Percentiles rank a stretch among this genome's conserved stretches.
These are phyloP conservation scores for Aspergillus bridgeri DNA, from an alignment of 495 filamentous ascomycete genomes.

Conservation along the genomic window DNA sequence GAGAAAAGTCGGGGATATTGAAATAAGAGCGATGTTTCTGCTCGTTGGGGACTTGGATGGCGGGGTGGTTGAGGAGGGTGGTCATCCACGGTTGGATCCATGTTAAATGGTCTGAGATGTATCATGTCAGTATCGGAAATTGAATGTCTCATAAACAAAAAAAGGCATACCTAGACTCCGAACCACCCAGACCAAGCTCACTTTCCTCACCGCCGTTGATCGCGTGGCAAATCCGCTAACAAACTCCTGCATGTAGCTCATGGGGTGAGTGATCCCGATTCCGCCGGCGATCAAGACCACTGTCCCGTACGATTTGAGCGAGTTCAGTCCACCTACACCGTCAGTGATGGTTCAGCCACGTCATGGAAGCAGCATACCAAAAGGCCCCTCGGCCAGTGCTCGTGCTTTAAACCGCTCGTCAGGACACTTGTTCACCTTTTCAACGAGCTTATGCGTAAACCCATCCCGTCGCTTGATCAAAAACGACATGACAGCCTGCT, in stretches of 20 bases:
- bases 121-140: neutral
- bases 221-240: constrained; percentile 37
- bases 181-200: constrained; percentile 41
- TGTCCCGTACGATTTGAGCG: constrained; percentile 51
- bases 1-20: constrained; percentile 27
- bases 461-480: constrained; percentile 53
- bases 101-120: constrained; percentile 36
- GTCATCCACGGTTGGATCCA: constrained; percentile 48
- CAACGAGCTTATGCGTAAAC: constrained; percentile 50
- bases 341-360: neutral
- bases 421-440: constrained; percentile 37
- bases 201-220: constrained; percentile 41
- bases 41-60: constrained; percentile 19
- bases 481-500: constrained; percentile 46
- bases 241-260: constrained; percentile 51
- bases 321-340: constrained; percentile 44
- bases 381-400: constrained; percentile 55
- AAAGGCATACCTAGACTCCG: constrained; percentile 40
- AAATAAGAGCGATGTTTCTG: constrained; percentile 30
- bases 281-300: constrained; percentile 55
- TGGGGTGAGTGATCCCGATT: constrained; percentile 58
- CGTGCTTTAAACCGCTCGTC: constrained; percentile 41
- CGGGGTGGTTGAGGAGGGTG: constrained; percentile 34
- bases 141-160: neutral
- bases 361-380: constrained; percentile 34